These are phyloP conservation scores for Dothideomycetidae sp. DNA, from an alignment of 2,329 filamentous ascomycete species.

Conservation along the genomic window DNA sequence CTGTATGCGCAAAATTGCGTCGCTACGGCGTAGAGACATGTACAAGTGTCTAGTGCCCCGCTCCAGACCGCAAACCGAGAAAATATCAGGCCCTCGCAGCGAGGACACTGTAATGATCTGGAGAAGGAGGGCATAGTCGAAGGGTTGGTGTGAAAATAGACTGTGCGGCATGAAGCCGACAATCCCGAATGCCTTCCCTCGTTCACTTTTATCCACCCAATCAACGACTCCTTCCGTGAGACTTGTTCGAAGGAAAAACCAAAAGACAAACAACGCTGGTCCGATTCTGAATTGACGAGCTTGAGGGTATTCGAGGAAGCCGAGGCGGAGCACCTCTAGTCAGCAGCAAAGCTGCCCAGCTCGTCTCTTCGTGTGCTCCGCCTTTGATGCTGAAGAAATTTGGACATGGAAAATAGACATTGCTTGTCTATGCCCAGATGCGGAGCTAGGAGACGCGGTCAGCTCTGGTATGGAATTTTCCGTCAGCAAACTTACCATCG, in stretches of 20 bases:
- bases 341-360: slow-evolving; percentile 6
- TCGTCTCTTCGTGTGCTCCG: slow-evolving; percentile 9
- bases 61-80: no score
- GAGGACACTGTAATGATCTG: no score
- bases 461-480: neutral
- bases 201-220: slow-evolving; percentile 9
- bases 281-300: slow-evolving; percentile 9
- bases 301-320: slow-evolving; percentile 9
- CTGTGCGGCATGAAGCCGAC: no score
- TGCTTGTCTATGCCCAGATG: slow-evolving; percentile 34
- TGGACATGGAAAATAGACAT: slow-evolving; percentile 4
- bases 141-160: neutral
- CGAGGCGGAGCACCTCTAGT: slow-evolving; percentile 3
- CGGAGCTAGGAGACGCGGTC: slow-evolving; percentile 27
- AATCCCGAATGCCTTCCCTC: no score
- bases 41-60: no score
- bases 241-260: slow-evolving; percentile 5
- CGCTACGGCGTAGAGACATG: no score
- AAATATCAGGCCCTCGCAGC: no score
- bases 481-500: slow-evolving; percentile 55
- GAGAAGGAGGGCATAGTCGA: neutral
- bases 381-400: slow-evolving; percentile 5
- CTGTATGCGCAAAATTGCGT: no score
- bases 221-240: slow-evolving; percentile 6
- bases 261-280: slow-evolving; percentile 8